Base-by-base conservation (phyloP, 2,329 filamentous ascomycete species). In the Colletotrichum musicola region DNA sequence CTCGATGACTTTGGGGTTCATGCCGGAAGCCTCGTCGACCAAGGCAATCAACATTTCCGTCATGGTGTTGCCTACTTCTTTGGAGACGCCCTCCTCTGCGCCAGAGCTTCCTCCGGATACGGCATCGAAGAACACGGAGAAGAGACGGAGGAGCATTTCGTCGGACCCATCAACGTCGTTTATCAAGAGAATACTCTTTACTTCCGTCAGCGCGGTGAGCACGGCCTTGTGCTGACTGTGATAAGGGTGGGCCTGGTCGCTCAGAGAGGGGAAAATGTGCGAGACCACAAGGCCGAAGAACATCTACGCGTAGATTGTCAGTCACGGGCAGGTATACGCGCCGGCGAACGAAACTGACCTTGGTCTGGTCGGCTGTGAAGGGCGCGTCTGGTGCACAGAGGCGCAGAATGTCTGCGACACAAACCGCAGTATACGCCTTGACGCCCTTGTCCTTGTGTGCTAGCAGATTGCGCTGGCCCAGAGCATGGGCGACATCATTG, bases 301-400 rank as follows among this genome's bases (percentile, higher is more conserved):
- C 81, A 97, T 94, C 94, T 97, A 47, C 22, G 72, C 18, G 64
- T n/a, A 30, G 30, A 62, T 40, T 30, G 42, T 71, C 49, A 70
- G 69, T 40, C n/a, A 14, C 25, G n/a, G 10, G 25, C 46, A 16
- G 20, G 49, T 35, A 40, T n/a, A 10, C 22, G 58, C 49, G 35
- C 25, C 4, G 51, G 22, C 2, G 12, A n/a, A 5, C 46, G 47
- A 14, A 64, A 74, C 84, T 72, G 81, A 95, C 94, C 91, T 97
- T 97, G 71, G 98, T 86, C 82, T 98, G 95, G 68, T 92, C 90
- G 47, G 89, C 90, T 25, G 94, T 97, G 81, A 97, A 98, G 18
- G 96, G 96, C 77, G 96, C 96, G 85, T 98, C 92, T 0, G 96
- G 96, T 30, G 96, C 96, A 81, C 94, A 97, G 65, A 99, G 87